Base-by-base conservation (phyloP, 1,284 basidiomycete species). In the Exobasidium cylindrosporum region DNA sequence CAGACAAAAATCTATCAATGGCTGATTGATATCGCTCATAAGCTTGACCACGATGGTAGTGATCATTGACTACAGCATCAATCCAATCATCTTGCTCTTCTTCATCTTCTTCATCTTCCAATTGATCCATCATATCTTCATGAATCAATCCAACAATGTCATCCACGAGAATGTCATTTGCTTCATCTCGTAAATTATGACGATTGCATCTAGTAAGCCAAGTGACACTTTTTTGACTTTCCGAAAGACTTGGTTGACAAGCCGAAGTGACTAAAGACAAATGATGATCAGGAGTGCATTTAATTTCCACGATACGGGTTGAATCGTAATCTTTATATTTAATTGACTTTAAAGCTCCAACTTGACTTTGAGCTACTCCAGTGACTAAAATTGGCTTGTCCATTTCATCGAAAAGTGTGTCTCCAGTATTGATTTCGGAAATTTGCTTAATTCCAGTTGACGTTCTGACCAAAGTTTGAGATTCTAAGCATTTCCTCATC, bases 401-500 rank as follows among this genome's bases (percentile, higher is more conserved):
- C 17, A 10, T 7, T 17, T 40, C 35, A 17, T 40, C 35, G 35
- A 40, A 40, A 7, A 40, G 17, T 7, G 7, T 10, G 17, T 40
- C 35, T 40, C 35, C 35, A 40, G 17, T 17, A 17, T 17, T 40
- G 35, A 40, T 17, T 40, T 40, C 35, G 7, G 10, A 7, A 17
- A 40, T 40, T 40, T 40, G 35, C 35, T 17, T 40, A 40, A 40
- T 40, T 10, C 35, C 35, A 7, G 17, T 10, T 17, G 35, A 40
- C 10, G 35, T 40, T 40, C 35, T 7, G 17, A 40, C 35, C 7
- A 7, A 17, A 7, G 35, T 40, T 10, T 7, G 17, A 40, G 35
- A 7, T 40, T 40, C 35, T 17, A 40, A 40, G 21, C 67, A 66
- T 60, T 71, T 68, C 43, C 68, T 31, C 69, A 73, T 69, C 66